These are phyloP conservation scores for Phycomyces blakesleeanus DNA, from an alignment of 192 early-diverging fungal species.

Conservation along the genomic window DNA sequence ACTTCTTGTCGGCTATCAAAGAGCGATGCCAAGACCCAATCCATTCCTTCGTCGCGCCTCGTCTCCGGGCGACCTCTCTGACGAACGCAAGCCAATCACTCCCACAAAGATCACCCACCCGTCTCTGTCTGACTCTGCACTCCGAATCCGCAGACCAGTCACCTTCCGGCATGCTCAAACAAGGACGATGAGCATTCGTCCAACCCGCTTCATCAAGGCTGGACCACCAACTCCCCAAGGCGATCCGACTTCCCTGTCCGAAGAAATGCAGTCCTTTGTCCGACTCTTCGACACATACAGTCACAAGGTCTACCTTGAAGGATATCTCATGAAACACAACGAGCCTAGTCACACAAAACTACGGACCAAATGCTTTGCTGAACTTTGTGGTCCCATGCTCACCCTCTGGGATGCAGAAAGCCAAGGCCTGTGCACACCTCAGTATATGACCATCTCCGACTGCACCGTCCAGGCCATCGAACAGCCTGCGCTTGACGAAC, in stretches of 20 bases:
- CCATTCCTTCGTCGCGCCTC: slow-evolving; percentile 25
- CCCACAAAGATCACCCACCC: slow-evolving; percentile 16
- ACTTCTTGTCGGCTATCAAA: too few relatives aligned
- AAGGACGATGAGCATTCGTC: slow-evolving; percentile 22
- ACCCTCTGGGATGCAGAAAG: slow-evolving; percentile 56
- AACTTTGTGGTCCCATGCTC: slow-evolving; percentile 66
- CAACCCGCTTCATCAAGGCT: slow-evolving; percentile 32
- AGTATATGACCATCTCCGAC: slow-evolving; percentile 56
- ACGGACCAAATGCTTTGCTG: slow-evolving; percentile 70
- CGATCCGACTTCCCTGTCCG: slow-evolving; percentile 44
- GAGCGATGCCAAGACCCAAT: slow-evolving; percentile 21
- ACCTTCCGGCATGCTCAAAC: slow-evolving; percentile 23
- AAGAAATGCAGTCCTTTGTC: slow-evolving; percentile 44
- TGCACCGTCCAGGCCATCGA: slow-evolving; percentile 47
- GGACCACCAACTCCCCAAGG: slow-evolving; percentile 6
- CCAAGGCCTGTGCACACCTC: slow-evolving; percentile 55
- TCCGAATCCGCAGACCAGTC: slow-evolving; percentile 13
- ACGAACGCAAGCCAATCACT: slow-evolving; percentile 5
- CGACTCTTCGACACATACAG: slow-evolving; percentile 61
- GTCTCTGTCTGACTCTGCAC: slow-evolving; percentile 19
- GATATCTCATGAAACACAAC: slow-evolving; percentile 71
- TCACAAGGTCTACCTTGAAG: slow-evolving; percentile 65
- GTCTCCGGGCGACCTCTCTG: slow-evolving; percentile 10
- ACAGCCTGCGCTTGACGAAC: slow-evolving; percentile 45
- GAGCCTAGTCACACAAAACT: slow-evolving; percentile 50